A percentile compares a stretch with the other conserved stretches of the same genome.
Conservation (phyloP, 2,329 filamentous ascomycete species). For the Fusarium sp. region DNA sequence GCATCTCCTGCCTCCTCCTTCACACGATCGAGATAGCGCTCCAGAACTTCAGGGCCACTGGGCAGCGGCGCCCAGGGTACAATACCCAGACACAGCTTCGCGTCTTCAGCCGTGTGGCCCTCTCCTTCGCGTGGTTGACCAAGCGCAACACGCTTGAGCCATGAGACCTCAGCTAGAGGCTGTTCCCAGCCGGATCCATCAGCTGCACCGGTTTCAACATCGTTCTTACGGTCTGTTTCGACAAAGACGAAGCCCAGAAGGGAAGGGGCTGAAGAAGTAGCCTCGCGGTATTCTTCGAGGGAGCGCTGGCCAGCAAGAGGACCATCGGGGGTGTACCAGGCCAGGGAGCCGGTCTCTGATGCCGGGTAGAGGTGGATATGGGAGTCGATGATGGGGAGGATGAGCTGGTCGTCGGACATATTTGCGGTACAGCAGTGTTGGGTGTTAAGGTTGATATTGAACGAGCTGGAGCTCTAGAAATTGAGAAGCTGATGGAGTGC, state of each 20-base stretch:
- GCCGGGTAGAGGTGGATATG: conserved; percentile 91
- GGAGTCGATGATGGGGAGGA: conserved; percentile 81
- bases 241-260: conserved; percentile 83
- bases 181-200: conserved; percentile 72
- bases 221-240: conserved; percentile 82
- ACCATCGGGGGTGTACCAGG: conserved; percentile 74
- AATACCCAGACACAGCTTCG: conserved; percentile 73
- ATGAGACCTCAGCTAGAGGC: conserved; percentile 79
- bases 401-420: conserved; percentile 57
- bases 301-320: conserved; percentile 75
- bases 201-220: conserved; percentile 61
- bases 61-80: conserved; percentile 90
- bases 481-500: background rate
- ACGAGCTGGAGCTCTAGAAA: conserved; percentile 3
- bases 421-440: conserved; percentile 26
- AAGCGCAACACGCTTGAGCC: conserved; percentile 74
- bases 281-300: conserved; percentile 71
- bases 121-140: conserved; percentile 69
- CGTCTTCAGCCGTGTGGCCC: conserved; percentile 63
- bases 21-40: conserved; percentile 74
- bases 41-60: conserved; percentile 70
- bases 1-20: conserved; percentile 72
- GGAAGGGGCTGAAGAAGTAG: conserved; percentile 56
- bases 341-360: conserved; percentile 73
- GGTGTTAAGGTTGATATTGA: background rate